phyloP scores from a whole-genome alignment of 129 eudicot species.

The Calendula officinalis region DNA sequence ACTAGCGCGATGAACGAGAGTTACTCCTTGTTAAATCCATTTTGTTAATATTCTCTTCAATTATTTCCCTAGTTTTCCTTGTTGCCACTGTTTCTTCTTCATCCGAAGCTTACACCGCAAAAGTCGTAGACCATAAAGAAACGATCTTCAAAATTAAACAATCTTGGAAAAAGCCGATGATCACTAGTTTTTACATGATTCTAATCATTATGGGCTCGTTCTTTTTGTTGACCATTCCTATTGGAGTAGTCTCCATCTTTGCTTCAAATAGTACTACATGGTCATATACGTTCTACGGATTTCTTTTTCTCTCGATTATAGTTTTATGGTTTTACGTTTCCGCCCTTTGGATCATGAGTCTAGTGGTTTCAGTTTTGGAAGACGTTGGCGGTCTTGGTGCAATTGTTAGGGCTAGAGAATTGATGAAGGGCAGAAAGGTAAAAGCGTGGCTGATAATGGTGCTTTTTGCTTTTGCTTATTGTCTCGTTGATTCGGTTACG shows the following conservation, averaged over 20 bases:
- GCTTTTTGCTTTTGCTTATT: constrained; percentile 4
- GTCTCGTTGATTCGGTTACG: background rate
- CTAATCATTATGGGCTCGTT: constrained; percentile 5
- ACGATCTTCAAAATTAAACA: constrained; percentile 13
- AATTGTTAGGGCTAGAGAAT: constrained; percentile 15
- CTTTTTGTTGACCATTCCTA: background rate
- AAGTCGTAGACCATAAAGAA: constrained; percentile 17
- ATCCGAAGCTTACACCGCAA: constrained; percentile 30
- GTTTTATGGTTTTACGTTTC: constrained; percentile 1
- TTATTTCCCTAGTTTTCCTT: constrained; percentile 21
- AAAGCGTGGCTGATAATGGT: constrained; percentile 16
- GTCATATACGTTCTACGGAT: constrained; percentile 9
- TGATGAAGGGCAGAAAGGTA: constrained; percentile 19
- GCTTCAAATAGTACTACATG: background rate
- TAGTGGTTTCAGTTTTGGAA: constrained; percentile 47
- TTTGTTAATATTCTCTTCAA: background rate
- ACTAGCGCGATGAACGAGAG: background rate
- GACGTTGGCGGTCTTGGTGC: constrained; percentile 34
- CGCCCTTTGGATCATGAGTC: constrained; percentile 31
- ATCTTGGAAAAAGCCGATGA: constrained; percentile 16
- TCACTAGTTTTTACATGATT: constrained; percentile 26
- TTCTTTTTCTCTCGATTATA: background rate
- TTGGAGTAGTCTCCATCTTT: constrained; percentile 10
- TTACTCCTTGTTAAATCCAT: background rate
- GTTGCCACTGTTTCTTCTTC: constrained; percentile 28